phyloP scores from a whole-genome alignment of 208 protist genomes.

The Leishmania mexicana region DNA sequence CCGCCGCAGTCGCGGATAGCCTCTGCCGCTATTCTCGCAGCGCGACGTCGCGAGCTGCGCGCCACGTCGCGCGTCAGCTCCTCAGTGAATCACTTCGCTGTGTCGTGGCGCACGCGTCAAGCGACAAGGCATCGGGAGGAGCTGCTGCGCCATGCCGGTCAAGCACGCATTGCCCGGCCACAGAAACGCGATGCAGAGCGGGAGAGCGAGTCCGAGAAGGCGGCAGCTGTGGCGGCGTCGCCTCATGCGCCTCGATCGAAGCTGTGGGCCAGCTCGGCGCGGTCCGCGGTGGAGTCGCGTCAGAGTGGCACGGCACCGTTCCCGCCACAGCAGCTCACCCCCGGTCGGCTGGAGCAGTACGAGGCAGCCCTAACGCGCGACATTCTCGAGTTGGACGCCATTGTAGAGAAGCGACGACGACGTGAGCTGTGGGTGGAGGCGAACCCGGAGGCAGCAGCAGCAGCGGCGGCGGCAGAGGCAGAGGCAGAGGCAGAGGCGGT shows the following conservation, averaged over 20 bases:
- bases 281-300: not conserved
- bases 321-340: not conserved
- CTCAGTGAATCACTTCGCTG: constrained; percentile 24
- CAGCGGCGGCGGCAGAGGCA: not conserved
- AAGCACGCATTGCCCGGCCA: not conserved
- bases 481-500: not conserved
- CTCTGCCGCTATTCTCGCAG: constrained; percentile 8
- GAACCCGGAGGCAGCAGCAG: constrained; percentile 17
- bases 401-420: constrained; percentile 28
- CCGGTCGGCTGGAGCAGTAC: constrained; percentile 17
- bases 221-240: constrained; percentile 14
- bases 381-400: constrained; percentile 16
- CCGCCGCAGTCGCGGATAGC: not conserved
- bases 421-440: constrained; percentile 22
- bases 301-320: not conserved
- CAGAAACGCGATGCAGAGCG: constrained; percentile 5
- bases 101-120: constrained; percentile 11
- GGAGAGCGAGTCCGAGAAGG: constrained; percentile 14
- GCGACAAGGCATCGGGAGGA: constrained; percentile 5
- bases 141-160: constrained; percentile 10
- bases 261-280: too few relatives aligned
- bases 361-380: constrained; percentile 22
- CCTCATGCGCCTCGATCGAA: constrained; percentile 9
- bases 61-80: constrained; percentile 19
- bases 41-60: constrained; percentile 18